Evolutionary conservation across 1,139 yeast genomes (phyloP).

Genomic region (Meyerozyma guilliermondii): DNA sequence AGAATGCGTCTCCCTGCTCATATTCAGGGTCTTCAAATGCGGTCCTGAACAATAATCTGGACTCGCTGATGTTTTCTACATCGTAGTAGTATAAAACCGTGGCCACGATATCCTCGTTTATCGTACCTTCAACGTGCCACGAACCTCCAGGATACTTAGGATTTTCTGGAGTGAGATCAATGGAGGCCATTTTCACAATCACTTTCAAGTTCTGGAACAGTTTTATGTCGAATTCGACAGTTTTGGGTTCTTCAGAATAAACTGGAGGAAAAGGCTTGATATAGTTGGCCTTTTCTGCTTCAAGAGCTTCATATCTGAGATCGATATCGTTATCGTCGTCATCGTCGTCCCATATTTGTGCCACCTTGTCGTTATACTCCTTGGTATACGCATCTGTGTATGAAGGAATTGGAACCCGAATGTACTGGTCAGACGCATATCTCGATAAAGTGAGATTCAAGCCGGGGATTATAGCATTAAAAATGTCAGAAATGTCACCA

Average conservation of each 20-base stretch:
- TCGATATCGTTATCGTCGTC: conserved; percentile 5
- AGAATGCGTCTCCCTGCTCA: conserved; percentile 29
- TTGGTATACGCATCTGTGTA: conserved; percentile 14
- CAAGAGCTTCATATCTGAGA: conserved; percentile 6
- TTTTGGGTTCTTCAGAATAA: conserved; percentile 15
- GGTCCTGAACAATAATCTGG: conserved; percentile 28
- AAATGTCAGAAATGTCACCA: conserved; percentile 22
- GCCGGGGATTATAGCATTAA: conserved; percentile 26
- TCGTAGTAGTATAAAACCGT: conserved; percentile 41
- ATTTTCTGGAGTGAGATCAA: conserved; percentile 38
- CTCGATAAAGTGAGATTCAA: conserved; percentile 24
- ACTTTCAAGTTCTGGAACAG: conserved; percentile 32
- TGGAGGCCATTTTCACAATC: conserved; percentile 35
- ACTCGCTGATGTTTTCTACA: conserved; percentile 33
- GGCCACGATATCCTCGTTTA: conserved; percentile 40
- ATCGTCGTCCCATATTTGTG: conserved; percentile 5
- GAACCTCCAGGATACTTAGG: conserved; percentile 37
- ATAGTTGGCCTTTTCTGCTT: conserved; percentile 10
- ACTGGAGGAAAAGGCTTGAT: conserved; percentile 12
- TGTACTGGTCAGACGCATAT: conserved; percentile 15
- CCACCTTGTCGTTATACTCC: conserved; percentile 8
- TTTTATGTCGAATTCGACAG: conserved; percentile 20
- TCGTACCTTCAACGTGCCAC: conserved; percentile 45
- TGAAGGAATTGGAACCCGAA: conserved; percentile 14
- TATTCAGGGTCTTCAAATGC: conserved; percentile 31